These are phyloP conservation scores for Clonostachys sp. DNA, from an alignment of 2,329 filamentous ascomycete species.

Conservation along the genomic window DNA sequence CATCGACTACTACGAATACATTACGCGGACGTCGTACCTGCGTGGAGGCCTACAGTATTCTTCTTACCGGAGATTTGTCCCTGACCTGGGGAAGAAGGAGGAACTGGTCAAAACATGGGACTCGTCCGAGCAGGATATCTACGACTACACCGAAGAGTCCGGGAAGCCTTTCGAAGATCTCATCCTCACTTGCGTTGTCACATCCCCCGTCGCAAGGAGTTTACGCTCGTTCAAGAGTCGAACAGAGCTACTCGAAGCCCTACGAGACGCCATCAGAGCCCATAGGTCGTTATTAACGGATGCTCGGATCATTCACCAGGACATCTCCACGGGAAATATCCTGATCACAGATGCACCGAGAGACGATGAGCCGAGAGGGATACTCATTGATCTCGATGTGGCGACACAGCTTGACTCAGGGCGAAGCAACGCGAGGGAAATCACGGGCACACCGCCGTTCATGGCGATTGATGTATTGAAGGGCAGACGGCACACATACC, in stretches of 20 bases:
- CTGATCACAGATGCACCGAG: slow-evolving; percentile 17
- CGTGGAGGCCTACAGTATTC: background rate
- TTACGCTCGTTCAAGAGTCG: background rate
- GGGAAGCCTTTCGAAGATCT: background rate
- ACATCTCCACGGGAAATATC: slow-evolving; percentile 30
- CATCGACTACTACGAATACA: background rate
- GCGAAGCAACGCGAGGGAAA: background rate
- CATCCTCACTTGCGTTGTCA: background rate
- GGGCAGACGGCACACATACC: background rate
- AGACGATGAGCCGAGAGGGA: slow-evolving; percentile 12
- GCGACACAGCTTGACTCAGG: background rate
- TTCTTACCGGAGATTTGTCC: background rate
- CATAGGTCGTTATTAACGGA: slow-evolving; percentile 23
- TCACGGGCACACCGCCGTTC: slow-evolving; percentile 1
- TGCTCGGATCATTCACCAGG: slow-evolving; percentile 24
- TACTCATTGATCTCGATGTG: slow-evolving; percentile 23
- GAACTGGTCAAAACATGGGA: background rate
- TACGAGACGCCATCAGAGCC: slow-evolving; percentile 24
- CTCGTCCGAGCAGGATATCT: background rate
- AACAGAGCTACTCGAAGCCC: background rate
- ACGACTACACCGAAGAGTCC: background rate
- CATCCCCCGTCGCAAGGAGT: background rate
- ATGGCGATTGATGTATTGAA: background rate
- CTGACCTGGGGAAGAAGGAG: background rate
- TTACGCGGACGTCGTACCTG: background rate